Conservation (phyloP, 2,329 filamentous ascomycete species). For the Tolypocladium paradoxum region DNA sequence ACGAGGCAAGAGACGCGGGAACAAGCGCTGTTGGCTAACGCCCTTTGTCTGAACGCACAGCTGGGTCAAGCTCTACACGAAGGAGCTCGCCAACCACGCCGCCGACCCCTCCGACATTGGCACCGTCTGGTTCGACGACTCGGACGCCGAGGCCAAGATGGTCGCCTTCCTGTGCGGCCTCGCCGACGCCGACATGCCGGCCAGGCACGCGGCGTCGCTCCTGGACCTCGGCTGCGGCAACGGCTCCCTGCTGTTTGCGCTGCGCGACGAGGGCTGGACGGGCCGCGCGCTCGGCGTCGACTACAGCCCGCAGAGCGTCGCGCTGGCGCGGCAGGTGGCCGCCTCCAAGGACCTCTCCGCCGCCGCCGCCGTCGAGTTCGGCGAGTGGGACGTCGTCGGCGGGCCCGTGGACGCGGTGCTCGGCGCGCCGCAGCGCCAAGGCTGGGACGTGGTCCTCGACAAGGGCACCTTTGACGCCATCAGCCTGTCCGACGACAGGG, state of each 20-base stretch:
- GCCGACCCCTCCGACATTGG: slow-evolving; percentile 68
- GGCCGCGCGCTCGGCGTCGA: slow-evolving; percentile 78
- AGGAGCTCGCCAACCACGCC: slow-evolving; percentile 60
- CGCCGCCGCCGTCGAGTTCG: slow-evolving; percentile 28
- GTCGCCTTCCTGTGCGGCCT: slow-evolving; percentile 50
- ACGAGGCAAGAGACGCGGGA: too few species aligned
- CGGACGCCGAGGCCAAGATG: slow-evolving; percentile 74
- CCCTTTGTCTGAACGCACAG: slow-evolving; percentile 26
- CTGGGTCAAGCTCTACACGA: slow-evolving; percentile 66
- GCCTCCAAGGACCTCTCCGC: slow-evolving; percentile 8
- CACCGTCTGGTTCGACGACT: slow-evolving; percentile 94
- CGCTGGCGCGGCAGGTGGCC: slow-evolving; percentile 59
- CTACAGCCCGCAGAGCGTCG: slow-evolving; percentile 67
- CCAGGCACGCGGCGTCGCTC: slow-evolving; percentile 40
- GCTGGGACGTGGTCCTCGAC: slow-evolving; percentile 89
- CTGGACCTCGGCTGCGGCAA: slow-evolving; percentile 92
- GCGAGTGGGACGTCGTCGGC: slow-evolving; percentile 53
- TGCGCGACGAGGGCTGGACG: slow-evolving; percentile 53
- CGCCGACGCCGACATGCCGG: slow-evolving; percentile 2
- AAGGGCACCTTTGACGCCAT: slow-evolving; percentile 98
- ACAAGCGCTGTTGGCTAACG: background rate
- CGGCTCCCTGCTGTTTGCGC: slow-evolving; percentile 77
- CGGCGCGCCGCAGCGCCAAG: slow-evolving; percentile 23
- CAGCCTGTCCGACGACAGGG: slow-evolving; percentile 53
- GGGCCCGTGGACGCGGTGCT: slow-evolving; percentile 25